Evolutionary conservation across 495 filamentous ascomycete genomes (phyloP).

Genomic region (Neurospora sp.): DNA sequence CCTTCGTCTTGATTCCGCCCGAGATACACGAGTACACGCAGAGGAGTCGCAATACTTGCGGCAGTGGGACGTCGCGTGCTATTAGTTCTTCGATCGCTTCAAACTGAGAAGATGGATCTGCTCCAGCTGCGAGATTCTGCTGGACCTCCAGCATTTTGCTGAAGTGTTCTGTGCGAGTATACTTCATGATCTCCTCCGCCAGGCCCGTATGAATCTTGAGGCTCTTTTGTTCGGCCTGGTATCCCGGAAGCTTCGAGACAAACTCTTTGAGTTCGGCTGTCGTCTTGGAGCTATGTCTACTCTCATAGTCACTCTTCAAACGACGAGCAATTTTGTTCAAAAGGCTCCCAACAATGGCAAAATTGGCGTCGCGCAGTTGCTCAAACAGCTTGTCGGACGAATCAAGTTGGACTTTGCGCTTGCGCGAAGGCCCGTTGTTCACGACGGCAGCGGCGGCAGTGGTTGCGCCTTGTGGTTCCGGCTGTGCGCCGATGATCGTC

Average conservation of each 20-base stretch:
- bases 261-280: conserved; percentile 86
- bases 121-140: conserved; percentile 87
- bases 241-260: conserved; percentile 80
- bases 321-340: conserved; percentile 87
- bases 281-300: conserved; percentile 77
- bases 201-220: conserved; percentile 84
- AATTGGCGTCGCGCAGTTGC: conserved; percentile 85
- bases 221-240: conserved; percentile 88
- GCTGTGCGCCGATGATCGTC: conserved; percentile 67
- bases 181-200: conserved; percentile 88
- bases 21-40: conserved; percentile 87
- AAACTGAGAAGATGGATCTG: conserved; percentile 79
- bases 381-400: conserved; percentile 82
- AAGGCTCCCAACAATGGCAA: conserved; percentile 81
- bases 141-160: conserved; percentile 84
- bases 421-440: conserved; percentile 39
- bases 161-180: conserved; percentile 81
- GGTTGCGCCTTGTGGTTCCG: conserved; percentile 43
- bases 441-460: conserved; percentile 23
- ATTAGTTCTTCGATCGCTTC: conserved; percentile 90
- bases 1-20: conserved; percentile 75
- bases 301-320: conserved; percentile 77
- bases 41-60: conserved; percentile 70
- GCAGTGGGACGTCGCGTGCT: conserved; percentile 67
- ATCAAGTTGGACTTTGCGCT: conserved; percentile 85